phyloP scores from a whole-genome alignment of 345 rosid species.

The Citrus maxima region DNA sequence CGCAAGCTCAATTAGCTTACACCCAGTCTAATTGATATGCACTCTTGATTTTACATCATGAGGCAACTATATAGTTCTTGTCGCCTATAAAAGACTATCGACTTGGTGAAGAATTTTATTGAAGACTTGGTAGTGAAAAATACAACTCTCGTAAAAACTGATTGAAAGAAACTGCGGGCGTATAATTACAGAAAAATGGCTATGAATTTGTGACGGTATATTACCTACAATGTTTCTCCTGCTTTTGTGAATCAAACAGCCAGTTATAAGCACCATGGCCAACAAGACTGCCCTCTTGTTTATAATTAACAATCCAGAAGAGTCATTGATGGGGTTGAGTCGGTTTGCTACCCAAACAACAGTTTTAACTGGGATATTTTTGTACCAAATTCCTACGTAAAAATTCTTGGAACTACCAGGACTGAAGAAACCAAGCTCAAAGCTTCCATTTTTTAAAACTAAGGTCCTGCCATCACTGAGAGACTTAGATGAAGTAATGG shows the following conservation, averaged over 20 bases:
- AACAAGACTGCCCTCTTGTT: constrained; percentile 15
- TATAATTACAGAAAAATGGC: neutral
- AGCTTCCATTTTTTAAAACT: constrained; percentile 18
- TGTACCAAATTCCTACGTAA: constrained; percentile 62
- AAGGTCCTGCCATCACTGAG: constrained; percentile 19
- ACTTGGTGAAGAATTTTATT: no score
- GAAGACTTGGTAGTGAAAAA: no score
- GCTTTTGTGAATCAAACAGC: neutral
- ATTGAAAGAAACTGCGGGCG: neutral
- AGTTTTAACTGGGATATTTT: constrained; percentile 27
- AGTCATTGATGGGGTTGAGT: constrained; percentile 32
- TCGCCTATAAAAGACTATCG: no score
- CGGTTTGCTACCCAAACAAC: constrained; percentile 59
- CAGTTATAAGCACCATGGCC: neutral
- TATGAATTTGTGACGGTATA: neutral
- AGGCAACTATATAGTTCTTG: no score
- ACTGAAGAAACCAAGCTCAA: constrained; percentile 37
- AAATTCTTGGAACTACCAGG: constrained; percentile 32
- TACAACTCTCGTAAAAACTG: no score
- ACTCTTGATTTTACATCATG: no score
- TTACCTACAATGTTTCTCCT: neutral
- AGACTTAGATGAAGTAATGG: constrained; percentile 20
- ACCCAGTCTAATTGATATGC: no score
- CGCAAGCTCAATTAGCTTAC: no score
- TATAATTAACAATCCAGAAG: constrained; percentile 33